These are phyloP conservation scores for Ploettnerulaceae sp. DNA, from an alignment of 2,329 filamentous ascomycete species.

Conservation along the genomic window DNA sequence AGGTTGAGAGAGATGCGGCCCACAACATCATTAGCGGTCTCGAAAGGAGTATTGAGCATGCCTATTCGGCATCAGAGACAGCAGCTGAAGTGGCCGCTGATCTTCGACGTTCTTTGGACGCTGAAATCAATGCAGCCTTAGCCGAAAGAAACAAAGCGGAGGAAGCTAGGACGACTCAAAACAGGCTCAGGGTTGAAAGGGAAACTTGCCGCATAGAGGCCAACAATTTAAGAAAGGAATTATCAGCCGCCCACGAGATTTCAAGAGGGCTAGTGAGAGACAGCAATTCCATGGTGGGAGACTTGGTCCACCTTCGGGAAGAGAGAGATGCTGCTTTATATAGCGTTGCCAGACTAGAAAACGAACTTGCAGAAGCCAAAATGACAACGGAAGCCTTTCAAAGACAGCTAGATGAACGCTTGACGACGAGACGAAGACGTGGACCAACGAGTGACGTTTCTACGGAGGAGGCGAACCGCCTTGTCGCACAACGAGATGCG, in stretches of 20 bases:
- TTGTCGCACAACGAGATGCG: conserved; percentile 1
- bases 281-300: background rate
- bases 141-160: conserved; percentile 2
- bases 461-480: background rate
- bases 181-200: conserved; percentile 2
- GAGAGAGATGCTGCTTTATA: conserved; percentile 1
- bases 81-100: background rate
- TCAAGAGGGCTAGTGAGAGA: background rate
- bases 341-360: background rate
- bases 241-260: background rate
- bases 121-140: conserved; percentile 5
- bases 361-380: background rate
- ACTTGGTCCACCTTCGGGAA: background rate
- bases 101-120: background rate
- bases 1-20: conserved; percentile 3
- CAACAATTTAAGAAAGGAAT: background rate
- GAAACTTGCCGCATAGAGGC: background rate
- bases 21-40: background rate
- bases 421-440: background rate
- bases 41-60: background rate
- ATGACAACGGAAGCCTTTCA: background rate
- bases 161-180: background rate
- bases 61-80: background rate
- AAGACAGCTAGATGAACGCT: background rate
- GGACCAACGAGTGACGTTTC: background rate